These are phyloP conservation scores for Aspergillus ellipticus DNA, from an alignment of 495 filamentous ascomycete species.

Conservation along the genomic window DNA sequence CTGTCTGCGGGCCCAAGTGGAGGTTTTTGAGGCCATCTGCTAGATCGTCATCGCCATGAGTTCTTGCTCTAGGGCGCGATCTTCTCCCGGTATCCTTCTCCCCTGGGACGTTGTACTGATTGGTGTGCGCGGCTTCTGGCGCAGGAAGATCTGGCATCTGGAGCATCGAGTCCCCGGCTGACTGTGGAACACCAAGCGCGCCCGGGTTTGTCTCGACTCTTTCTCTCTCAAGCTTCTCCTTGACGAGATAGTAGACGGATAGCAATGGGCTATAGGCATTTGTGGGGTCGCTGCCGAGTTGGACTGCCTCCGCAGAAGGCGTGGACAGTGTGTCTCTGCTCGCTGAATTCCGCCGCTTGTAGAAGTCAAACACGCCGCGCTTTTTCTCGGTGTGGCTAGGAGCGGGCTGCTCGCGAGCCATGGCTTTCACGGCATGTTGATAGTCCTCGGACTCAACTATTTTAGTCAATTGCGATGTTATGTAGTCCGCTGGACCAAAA, in stretches of 20 bases:
- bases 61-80: constrained; percentile 79
- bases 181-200: constrained; percentile 50
- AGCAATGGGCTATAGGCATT: constrained; percentile 92
- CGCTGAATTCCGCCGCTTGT: constrained; percentile 87
- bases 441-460: constrained; percentile 89
- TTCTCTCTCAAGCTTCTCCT: constrained; percentile 89
- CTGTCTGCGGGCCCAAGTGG: constrained; percentile 52
- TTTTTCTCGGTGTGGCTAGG: constrained; percentile 76
- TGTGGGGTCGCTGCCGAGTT: constrained; percentile 78
- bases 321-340: constrained; percentile 89
- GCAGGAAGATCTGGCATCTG: constrained; percentile 71
- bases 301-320: constrained; percentile 77
- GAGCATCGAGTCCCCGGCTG: constrained; percentile 57
- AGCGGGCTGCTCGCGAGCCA: constrained; percentile 60
- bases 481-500: constrained; percentile 83
- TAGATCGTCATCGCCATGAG: constrained; percentile 93
- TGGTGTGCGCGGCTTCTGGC: constrained; percentile 90
- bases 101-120: constrained; percentile 80
- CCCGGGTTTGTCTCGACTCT: constrained; percentile 59
- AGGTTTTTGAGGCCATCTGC: constrained; percentile 70
- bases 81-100: constrained; percentile 75
- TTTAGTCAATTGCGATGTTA: constrained; percentile 75
- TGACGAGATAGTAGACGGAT: constrained; percentile 93
- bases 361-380: constrained; percentile 93
- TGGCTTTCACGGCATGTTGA: constrained; percentile 68